Evolutionary conservation across 2,329 filamentous ascomycete species (phyloP), one percentile per base, ranked within the genome.

Genomic region (Cladosporium sp.): DNA sequence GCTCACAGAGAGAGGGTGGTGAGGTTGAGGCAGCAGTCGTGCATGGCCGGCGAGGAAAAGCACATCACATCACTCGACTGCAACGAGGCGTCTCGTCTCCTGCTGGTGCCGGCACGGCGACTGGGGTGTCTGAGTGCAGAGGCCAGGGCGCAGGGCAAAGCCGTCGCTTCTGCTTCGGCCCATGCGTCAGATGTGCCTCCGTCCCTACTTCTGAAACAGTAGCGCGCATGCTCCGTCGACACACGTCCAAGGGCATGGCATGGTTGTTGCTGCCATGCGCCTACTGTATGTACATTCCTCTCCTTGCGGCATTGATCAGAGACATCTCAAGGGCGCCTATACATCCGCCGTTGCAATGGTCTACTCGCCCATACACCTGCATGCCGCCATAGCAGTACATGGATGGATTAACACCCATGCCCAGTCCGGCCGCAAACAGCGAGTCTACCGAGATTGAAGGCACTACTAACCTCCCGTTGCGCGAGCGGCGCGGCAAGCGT

Each of bases 371-470:
- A 28, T 9, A 45, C 19, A 12, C 17, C 8, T 19, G 19, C 19
- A 22, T 12, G 12, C 37, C 22, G 19, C 6, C 0, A 10, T 3
- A 12, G 37, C 37, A 40, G 13, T 6, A 25, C 42, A 28, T 45
- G 1, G 12, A 35, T n/a, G 9, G 28, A 48, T 35, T 17, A 35
- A 48, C 45, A 48, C 45, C 45, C 45, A 35, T 28, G 45, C 13
- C 45, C 22, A 13, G 42, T n/a, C 17, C 9, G 35, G 45, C 45
- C 45, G 28, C 45, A 35, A 48, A 17, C 39, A 55, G 39, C 40
- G 10, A 55, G 45, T 36, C 40, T 45, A 25, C 51, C 51, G 51
- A 55, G 22, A 55, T 55, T 55, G 40, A 55, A 55, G 51, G 51
- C 50, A 53, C 50, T 35, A 52, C 39, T 12, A 48, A 32, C 20